phyloP scores from a whole-genome alignment of 2,329 filamentous ascomycete genomes.

The Fusarium heterosporum region DNA sequence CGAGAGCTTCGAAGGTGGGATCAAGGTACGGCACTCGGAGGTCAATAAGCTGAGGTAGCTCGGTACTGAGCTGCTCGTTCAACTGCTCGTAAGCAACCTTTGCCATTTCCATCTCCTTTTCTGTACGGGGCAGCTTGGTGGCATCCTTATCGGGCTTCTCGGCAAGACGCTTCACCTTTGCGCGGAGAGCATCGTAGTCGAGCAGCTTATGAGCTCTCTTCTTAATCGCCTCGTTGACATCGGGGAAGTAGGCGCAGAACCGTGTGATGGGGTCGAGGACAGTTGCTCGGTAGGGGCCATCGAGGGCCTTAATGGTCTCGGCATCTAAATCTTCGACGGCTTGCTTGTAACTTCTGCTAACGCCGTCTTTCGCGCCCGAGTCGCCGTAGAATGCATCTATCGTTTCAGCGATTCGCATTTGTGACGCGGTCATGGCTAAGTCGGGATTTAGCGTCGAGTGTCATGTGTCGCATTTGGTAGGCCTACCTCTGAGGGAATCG shows the following conservation, averaged over 20 bases:
- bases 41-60: slow-evolving; percentile 96
- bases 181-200: slow-evolving; percentile 95
- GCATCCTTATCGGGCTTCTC: slow-evolving; percentile 99
- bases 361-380: slow-evolving; percentile 91
- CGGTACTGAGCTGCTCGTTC: slow-evolving; percentile 93
- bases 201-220: slow-evolving; percentile 98
- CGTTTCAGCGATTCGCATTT: slow-evolving; percentile 99
- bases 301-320: slow-evolving; percentile 97
- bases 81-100: slow-evolving; percentile 94
- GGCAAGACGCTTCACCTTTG: slow-evolving; percentile 95
- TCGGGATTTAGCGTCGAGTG: slow-evolving; percentile 26
- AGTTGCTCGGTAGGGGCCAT: slow-evolving; percentile 93
- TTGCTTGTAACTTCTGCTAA: slow-evolving; percentile 97
- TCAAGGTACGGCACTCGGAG: slow-evolving; percentile 96
- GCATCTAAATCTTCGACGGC: slow-evolving; percentile 97
- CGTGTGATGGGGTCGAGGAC: slow-evolving; percentile 95
- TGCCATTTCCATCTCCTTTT: slow-evolving; percentile 96
- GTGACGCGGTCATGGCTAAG: slow-evolving; percentile 97
- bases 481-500: slow-evolving; percentile 86
- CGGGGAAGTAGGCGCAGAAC: slow-evolving; percentile 98
- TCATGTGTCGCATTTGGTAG: neutral
- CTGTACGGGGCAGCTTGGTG: slow-evolving; percentile 92
- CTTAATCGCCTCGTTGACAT: slow-evolving; percentile 99
- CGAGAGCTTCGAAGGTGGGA: slow-evolving; percentile 95
- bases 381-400: slow-evolving; percentile 99